Base-by-base conservation (phyloP, 2,329 filamentous ascomycete species). In the Chaetomium sp. region DNA sequence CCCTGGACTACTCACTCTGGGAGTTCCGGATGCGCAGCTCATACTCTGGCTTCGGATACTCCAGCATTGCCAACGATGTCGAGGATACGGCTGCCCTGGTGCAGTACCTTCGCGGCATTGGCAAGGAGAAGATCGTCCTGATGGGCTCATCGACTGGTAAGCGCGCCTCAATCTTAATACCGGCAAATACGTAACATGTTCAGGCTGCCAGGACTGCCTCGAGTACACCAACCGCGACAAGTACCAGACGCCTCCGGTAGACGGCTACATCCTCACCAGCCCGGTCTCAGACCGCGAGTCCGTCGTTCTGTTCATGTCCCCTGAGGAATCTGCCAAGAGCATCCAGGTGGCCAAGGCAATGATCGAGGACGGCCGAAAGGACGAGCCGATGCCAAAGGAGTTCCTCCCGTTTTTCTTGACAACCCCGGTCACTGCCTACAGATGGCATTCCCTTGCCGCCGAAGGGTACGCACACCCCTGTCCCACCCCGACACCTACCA, bases 241-340 rank as follows among this genome's bases (percentile, higher is more conserved):
- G 0, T 45, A 63, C 45, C 42, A 60, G 25, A 61, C 33, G 12
- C 55, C 62, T 12, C 29, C 21, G 1, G 78, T 96, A 0, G 86
- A 94, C 65, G 92, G 89, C 31, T 89, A 87, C 60, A 89, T 96
- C 57, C 78, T 96, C 58, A 92, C 96, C 74, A 91, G 89, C 0
- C 87, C 90, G 0, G 87, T 93, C 2, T 91, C 87, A 0, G 92
- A 96, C 74, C 83, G 92, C 47, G 89, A 95, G 73, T 84, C 82
- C 0, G 72, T 90, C 25, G 21, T 49, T 4, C 19, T 63, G 13
- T 53, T 63, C 47, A 63, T 63, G 60, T 42, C 60, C 16, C 25
- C 57, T 8, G 19, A 77, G 76, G 3, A 71, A 3, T 27, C 84
- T 66, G 77, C 82, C 8, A 76, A 76, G 60, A 80, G 76, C 60